phyloP scores from a whole-genome alignment of 1,284 basidiomycete species.

The Malassezia japonica region DNA sequence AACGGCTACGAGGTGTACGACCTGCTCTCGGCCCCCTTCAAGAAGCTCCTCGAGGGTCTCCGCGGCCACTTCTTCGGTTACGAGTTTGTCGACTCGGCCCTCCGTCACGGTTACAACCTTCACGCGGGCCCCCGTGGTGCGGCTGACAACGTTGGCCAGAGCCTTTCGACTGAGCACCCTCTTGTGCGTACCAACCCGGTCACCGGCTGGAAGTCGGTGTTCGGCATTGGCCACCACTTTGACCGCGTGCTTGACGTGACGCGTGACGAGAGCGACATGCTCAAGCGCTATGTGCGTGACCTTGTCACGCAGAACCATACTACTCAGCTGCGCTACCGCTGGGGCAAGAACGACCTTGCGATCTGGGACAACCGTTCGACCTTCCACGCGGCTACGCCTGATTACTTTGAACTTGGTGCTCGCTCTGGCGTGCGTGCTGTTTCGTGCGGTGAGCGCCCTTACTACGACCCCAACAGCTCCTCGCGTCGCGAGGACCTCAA shows the following conservation, averaged over 20 bases:
- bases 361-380: constrained; percentile 23
- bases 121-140: constrained; percentile 45
- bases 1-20: constrained; percentile 60
- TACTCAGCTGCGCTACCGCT: constrained; percentile 56
- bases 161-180: constrained; percentile 56
- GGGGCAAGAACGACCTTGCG: constrained; percentile 48
- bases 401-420: constrained; percentile 20
- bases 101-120: constrained; percentile 29
- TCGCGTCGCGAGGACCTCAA: constrained; percentile 20
- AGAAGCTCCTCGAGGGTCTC: constrained; percentile 54
- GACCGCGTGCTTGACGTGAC: constrained; percentile 58
- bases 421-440: constrained; percentile 25
- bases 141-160: constrained; percentile 56
- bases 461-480: constrained; percentile 20
- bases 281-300: constrained; percentile 53
- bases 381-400: constrained; percentile 24
- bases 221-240: constrained; percentile 56
- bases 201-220: constrained; percentile 60
- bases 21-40: constrained; percentile 56
- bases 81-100: constrained; percentile 21
- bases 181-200: constrained; percentile 53
- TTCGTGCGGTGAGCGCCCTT: constrained; percentile 22
- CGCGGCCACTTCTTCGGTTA: constrained; percentile 19
- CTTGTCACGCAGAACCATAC: constrained; percentile 54
- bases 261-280: constrained; percentile 56